Percentiles rank a stretch among this genome's conserved stretches.
These are phyloP conservation scores for Cephalotrichum gorgonifer DNA, from an alignment of 2,329 filamentous ascomycete genomes.

Conservation along the genomic window DNA sequence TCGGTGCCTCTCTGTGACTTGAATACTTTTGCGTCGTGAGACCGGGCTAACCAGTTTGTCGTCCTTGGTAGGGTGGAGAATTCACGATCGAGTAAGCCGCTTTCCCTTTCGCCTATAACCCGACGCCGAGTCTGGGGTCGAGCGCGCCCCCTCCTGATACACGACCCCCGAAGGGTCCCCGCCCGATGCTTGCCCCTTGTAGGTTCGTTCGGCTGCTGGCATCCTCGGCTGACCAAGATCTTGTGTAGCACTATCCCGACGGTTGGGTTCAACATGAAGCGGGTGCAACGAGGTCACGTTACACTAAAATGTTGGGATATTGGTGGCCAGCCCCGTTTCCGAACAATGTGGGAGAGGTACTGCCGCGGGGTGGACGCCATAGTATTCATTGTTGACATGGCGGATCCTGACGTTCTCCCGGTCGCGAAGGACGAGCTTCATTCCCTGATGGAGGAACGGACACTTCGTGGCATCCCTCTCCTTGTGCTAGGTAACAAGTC, in stretches of 20 bases:
- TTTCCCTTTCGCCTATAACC: constrained; percentile 3
- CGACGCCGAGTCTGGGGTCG: constrained; percentile 3
- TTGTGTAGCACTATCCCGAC: constrained; percentile 83
- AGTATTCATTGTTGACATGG: constrained; percentile 96
- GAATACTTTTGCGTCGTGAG: not conserved
- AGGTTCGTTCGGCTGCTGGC: not conserved
- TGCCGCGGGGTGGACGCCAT: constrained; percentile 96
- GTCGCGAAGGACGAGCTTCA: constrained; percentile 90
- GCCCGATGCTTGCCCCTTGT: not conserved
- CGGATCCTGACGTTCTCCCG: constrained; percentile 69
- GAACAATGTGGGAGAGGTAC: constrained; percentile 99
- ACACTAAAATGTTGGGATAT: constrained; percentile 99
- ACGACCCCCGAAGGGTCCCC: too few species aligned
- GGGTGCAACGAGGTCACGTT: constrained; percentile 94
- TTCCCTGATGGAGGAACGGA: constrained; percentile 72
- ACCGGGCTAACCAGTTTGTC: not conserved
- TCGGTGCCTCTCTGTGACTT: too few species aligned
- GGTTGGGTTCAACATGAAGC: constrained; percentile 98
- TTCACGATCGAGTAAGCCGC: constrained; percentile 92
- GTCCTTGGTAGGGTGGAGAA: constrained; percentile 66
- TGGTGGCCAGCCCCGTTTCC: constrained; percentile 90
- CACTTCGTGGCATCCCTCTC: constrained; percentile 80
- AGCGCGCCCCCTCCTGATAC: constrained; percentile 12
- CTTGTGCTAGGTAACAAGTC: constrained; percentile 96
- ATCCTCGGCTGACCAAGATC: constrained; percentile 5